Evolutionary conservation across 208 protist genomes (phyloP).

Genomic region (Jaenimonas drosophilae): DNA sequence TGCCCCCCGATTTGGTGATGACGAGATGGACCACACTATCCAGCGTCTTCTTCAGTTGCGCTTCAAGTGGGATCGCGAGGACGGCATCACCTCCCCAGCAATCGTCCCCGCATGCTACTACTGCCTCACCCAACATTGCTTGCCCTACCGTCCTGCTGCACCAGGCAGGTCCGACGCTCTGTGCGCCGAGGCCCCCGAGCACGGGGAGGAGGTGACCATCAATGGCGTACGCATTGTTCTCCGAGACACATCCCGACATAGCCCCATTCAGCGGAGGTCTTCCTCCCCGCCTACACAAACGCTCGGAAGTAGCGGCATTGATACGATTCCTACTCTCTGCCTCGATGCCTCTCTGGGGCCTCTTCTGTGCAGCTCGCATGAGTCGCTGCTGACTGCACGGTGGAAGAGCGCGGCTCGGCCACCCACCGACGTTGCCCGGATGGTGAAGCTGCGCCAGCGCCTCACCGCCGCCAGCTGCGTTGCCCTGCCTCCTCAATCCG

Average conservation of each 20-base stretch:
- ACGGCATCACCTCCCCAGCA: constrained; percentile 46
- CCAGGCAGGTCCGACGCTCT: too few relatives aligned
- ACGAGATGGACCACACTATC: constrained; percentile 39
- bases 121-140: constrained; percentile 41
- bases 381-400: constrained; percentile 40
- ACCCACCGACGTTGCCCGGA: constrained; percentile 33
- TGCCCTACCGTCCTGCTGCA: constrained; percentile 21
- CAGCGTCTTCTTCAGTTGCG: constrained; percentile 59
- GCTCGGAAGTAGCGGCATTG: constrained; percentile 58
- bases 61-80: constrained; percentile 76
- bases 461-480: constrained; percentile 30
- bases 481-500: constrained; percentile 40
- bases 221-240: constrained; percentile 5
- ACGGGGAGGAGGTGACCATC: constrained; percentile 2
- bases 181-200: too few relatives aligned
- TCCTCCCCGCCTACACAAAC: constrained; percentile 5
- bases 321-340: constrained; percentile 55
- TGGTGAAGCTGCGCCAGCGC: constrained; percentile 36
- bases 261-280: constrained; percentile 5
- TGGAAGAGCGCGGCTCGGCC: constrained; percentile 66
- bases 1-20: constrained; percentile 46
- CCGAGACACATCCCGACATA: constrained; percentile 8
- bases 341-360: constrained; percentile 65
- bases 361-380: constrained; percentile 37
- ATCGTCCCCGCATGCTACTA: constrained; percentile 48